Base-by-base conservation (phyloP, 2,329 filamentous ascomycete species). In the Aspergillus terreus region DNA sequence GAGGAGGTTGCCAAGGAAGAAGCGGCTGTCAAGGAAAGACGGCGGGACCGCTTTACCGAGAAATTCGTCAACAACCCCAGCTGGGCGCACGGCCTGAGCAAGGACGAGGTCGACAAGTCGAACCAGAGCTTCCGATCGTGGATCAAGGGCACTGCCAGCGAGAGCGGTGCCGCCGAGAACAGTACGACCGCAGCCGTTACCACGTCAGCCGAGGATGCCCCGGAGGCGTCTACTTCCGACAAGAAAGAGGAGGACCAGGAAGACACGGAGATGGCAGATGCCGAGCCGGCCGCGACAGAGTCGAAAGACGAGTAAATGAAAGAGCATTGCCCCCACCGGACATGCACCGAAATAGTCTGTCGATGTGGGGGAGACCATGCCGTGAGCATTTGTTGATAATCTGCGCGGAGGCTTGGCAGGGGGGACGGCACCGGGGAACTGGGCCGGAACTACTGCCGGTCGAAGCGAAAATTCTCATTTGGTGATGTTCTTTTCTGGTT, bases 1-100 rank as follows among this genome's bases (percentile, higher is more conserved):
- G 67, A 71, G 7, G 66, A 71, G 33, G 61, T 68, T 17, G 68
- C 63, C 47, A 71, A 67, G 56, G 68, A 70, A 33, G 60, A 63
- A 27, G 55, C 63, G 4, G 63, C 70, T 1, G 63, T 72, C 14
- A 71, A 62, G 50, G 71, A 73, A 54, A 72, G 71, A 54, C 72
- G 76, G 36, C 75, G 67, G 15, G 72, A 79, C 51, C 69, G 71
- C 42, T 80, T 81, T 60, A 70, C 70, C 46, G 75, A 78, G 60
- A 79, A 78, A 56, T 81, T 79, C 49, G 72, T 78, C 52, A 78
- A 77, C 57, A 81, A 80, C 51, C 77, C 75, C 25, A 66, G 60
- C 50, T 81, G 78, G 78, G 77, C 78, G 54, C 76, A 75, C 49
- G 74, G 73, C 21, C 62, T 78, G 30, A 73, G 71, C 59, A 75